phyloP scores from a whole-genome alignment of 2,329 filamentous ascomycete species.

The Torrubiella hemipterigena region DNA sequence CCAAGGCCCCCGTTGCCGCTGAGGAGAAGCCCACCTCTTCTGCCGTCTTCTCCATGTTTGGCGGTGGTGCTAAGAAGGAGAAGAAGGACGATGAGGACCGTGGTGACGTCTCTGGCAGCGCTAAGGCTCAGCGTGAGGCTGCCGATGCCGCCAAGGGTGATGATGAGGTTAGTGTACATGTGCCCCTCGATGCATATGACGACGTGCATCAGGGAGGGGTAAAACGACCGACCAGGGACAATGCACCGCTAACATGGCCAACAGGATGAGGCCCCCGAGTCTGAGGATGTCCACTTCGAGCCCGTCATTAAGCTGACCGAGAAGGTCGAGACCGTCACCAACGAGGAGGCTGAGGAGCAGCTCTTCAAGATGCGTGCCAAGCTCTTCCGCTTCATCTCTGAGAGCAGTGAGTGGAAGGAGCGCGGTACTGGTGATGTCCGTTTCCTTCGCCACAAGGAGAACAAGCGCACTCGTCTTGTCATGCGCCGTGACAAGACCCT shows the following conservation, averaged over 20 bases:
- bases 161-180: no score
- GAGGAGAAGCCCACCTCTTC: constrained; percentile 32
- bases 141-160: constrained; percentile 45
- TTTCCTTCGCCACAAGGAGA: constrained; percentile 97
- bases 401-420: constrained; percentile 96
- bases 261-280: constrained; percentile 72
- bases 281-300: constrained; percentile 92
- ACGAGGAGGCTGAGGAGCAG: constrained; percentile 96
- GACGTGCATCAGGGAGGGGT: no score
- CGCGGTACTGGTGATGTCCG: constrained; percentile 93
- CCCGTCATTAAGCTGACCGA: constrained; percentile 92
- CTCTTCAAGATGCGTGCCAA: constrained; percentile 99
- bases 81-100: constrained; percentile 78
- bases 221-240: no score
- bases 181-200: no score
- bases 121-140: constrained; percentile 62
- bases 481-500: constrained; percentile 99
- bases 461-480: constrained; percentile 91
- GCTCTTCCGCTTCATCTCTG: constrained; percentile 95
- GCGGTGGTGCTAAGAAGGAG: constrained; percentile 92
- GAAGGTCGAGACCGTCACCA: constrained; percentile 94
- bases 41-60: constrained; percentile 95
- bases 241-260: no score
- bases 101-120: constrained; percentile 79
- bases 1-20: constrained; percentile 15